These are phyloP conservation scores for Atkinsonella texensis DNA, from an alignment of 2,329 filamentous ascomycete genomes.

Conservation along the genomic window DNA sequence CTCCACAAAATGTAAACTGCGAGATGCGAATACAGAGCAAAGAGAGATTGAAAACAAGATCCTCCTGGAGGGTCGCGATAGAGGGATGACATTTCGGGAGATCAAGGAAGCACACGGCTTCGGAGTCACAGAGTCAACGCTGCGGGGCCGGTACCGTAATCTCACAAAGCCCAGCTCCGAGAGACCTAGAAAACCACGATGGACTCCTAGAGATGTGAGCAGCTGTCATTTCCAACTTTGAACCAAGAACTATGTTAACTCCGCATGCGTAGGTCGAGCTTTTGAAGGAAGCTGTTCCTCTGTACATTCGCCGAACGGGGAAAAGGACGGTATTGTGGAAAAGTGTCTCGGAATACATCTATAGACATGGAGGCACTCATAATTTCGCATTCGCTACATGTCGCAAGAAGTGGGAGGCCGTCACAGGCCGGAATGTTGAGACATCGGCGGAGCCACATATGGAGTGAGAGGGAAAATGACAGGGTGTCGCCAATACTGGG, in stretches of 20 bases:
- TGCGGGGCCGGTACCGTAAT: conserved; percentile 55
- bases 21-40: neutral
- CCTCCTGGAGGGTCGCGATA: conserved; percentile 40
- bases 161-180: conserved; percentile 51
- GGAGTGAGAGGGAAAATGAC: neutral
- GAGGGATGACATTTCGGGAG: conserved; percentile 52
- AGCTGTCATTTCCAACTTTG: conserved; percentile 8
- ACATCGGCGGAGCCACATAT: conserved; percentile 27
- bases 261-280: conserved; percentile 26
- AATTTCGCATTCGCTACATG: conserved; percentile 47
- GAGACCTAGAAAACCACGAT: conserved; percentile 53
- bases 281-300: conserved; percentile 29
- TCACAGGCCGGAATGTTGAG: conserved; percentile 10
- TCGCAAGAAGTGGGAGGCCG: conserved; percentile 33
- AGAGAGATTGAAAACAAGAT: conserved; percentile 24
- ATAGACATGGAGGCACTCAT: conserved; percentile 40
- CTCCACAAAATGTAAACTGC: too few relatives aligned
- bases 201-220: conserved; percentile 52
- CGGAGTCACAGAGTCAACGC: conserved; percentile 56
- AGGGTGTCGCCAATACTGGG: too few relatives aligned
- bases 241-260: too few relatives aligned
- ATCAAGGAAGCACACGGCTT: conserved; percentile 46
- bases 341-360: conserved; percentile 41
- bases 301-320: conserved; percentile 6
- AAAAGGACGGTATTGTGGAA: conserved; percentile 47